phyloP scores from a whole-genome alignment of 129 eudicot genomes.

The Centaurea solstitialis region DNA sequence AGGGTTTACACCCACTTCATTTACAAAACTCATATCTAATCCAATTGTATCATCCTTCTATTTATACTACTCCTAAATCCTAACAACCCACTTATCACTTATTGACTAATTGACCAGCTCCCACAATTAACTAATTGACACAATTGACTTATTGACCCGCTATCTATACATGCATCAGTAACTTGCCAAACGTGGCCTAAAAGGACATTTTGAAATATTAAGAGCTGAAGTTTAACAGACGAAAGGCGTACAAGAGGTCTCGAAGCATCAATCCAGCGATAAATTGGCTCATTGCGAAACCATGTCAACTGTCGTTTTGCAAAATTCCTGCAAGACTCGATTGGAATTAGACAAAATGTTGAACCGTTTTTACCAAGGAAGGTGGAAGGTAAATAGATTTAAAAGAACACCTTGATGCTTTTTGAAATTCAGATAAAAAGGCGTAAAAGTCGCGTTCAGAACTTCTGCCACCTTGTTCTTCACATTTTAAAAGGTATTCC shows the following conservation, averaged over 20 bases:
- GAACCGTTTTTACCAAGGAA: background rate
- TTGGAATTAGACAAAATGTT: slow-evolving; percentile 2
- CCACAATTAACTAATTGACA: too few species aligned
- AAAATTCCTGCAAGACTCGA: slow-evolving; percentile 56
- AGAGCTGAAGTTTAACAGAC: slow-evolving; percentile 12
- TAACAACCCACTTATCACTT: too few species aligned
- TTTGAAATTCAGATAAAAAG: slow-evolving; percentile 81
- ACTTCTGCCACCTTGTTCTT: slow-evolving; percentile 74
- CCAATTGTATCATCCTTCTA: too few species aligned
- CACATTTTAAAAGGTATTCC: slow-evolving; percentile 70
- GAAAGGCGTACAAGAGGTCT: slow-evolving; percentile 63
- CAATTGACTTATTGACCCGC: too few species aligned
- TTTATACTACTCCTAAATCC: too few species aligned
- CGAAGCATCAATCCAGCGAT: slow-evolving; percentile 91
- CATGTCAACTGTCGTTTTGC: slow-evolving; percentile 94
- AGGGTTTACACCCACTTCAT: too few species aligned
- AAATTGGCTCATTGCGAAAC: slow-evolving; percentile 84
- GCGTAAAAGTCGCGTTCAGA: slow-evolving; percentile 56
- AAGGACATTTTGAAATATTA: background rate
- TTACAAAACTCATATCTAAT: too few species aligned
- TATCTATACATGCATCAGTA: too few species aligned
- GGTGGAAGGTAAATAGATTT: slow-evolving; percentile 1
- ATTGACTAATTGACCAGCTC: too few species aligned
- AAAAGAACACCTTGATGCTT: slow-evolving; percentile 68
- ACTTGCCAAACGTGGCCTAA: background rate